Evolutionary conservation across 1,284 basidiomycete species (phyloP).

Genomic region (Sparassis latifolia): DNA sequence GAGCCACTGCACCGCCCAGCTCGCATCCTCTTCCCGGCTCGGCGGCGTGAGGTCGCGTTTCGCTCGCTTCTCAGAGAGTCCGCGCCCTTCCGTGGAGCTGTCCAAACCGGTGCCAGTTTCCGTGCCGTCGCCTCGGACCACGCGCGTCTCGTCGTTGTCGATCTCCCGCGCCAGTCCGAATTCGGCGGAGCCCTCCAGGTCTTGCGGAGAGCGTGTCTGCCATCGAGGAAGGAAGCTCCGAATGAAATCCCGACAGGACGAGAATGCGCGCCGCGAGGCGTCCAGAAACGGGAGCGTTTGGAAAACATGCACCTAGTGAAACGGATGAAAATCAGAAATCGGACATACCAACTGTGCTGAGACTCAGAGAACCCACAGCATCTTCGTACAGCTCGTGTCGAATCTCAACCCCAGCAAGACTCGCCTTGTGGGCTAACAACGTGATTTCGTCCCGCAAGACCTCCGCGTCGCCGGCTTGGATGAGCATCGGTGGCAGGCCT

Average conservation of each 20-base stretch:
- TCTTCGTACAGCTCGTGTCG: conserved; percentile 93
- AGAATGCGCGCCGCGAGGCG: conserved; percentile 66
- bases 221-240: conserved; percentile 48
- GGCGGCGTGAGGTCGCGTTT: conserved; percentile 3
- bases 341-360: neutral
- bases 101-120: conserved; percentile 28
- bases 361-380: conserved; percentile 52
- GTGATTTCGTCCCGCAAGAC: conserved; percentile 91
- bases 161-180: conserved; percentile 58
- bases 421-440: conserved; percentile 92
- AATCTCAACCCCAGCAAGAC: conserved; percentile 81
- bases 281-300: conserved; percentile 84
- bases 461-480: conserved; percentile 93
- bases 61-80: conserved; percentile 1
- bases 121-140: conserved; percentile 64
- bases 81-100: conserved; percentile 7
- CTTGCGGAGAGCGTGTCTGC: conserved; percentile 40
- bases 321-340: neutral
- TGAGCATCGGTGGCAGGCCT: conserved; percentile 85
- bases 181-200: conserved; percentile 50
- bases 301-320: conserved; percentile 77
- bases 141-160: conserved; percentile 50
- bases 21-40: conserved; percentile 11
- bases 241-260: conserved; percentile 73
- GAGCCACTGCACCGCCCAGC: conserved; percentile 37